Evolutionary conservation across 2,329 filamentous ascomycete genomes (phyloP), one percentile per base, ranked within the genome.

Genomic region (Escovopsis sp.): DNA sequence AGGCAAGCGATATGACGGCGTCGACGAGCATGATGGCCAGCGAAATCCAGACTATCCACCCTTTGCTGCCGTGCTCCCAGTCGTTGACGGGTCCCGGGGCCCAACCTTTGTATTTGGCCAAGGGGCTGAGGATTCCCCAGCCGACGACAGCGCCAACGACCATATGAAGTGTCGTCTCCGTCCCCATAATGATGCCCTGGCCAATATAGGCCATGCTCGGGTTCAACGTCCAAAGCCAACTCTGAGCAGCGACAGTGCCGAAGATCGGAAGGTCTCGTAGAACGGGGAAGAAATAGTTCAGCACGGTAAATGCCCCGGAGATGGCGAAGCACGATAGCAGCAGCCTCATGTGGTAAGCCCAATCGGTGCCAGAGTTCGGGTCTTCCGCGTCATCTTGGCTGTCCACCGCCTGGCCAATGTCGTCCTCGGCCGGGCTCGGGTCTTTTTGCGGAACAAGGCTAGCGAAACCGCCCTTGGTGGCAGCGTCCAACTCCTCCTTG

Each of bases 121-220:
- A 61, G 1, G 91, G 91, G 3, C 88, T 95, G 1, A 98, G 68
- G 6, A 96, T 59, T 0, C 79, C 91, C 91, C 91, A 98, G 24
- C 91, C 91, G 9, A 95, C 55, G 13, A 94, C 58, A 4, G 91
- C 88, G 5, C 91, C 91, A 2, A 96, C 65, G 1, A 94, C 72
- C 91, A 98, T 98, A 52, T 96, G 89, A 40, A 94, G 71, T 3
- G 89, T 96, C 0, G 91, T 98, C 33, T 86, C 81, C 4, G 89
- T 84, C 0, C 91, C 91, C 91, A 98, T 98, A 54, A 98, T 96
- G 47, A 98, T 93, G 10, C 91, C 91, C 62, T 98, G 91, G 0
- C 91, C 91, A 24, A 96, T 79, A 57, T 98, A 98, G 2, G 91
- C 91, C n/a, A 94, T 81, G 37, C 87, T 95, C 0, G 91, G 91